Evolutionary conservation across 139 green algal genomes (phyloP), one percentile per base, ranked within the genome.

Genomic region (Axilococcus clingmanii): DNA sequence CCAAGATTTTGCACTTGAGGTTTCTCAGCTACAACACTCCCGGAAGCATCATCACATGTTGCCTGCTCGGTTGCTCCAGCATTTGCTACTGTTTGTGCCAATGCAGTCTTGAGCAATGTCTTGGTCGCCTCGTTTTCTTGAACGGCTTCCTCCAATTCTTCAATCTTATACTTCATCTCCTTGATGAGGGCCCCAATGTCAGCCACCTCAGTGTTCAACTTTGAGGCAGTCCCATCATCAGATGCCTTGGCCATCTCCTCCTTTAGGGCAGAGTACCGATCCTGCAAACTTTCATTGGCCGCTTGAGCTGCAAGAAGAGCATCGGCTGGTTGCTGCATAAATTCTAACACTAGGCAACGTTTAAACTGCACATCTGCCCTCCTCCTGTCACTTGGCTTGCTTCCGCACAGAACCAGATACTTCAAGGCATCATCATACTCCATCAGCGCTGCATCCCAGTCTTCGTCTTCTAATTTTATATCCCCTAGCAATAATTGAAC

Each of bases 291-390:
- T 36, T 40, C 24, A 35, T 23, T 23, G 22, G 40, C 35, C 37
- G 58, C 40, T 17, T 14, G 3, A 48, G 72, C 43, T 24, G 35
- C 59, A 23, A 25, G 41, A 12, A 58, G 31, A 5, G 65, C 62
- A 16, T 59, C 52, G 47, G 77, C 68, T 2, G 57, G 50, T 11
- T 52, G 20, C 36, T 71, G 43, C 15, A 61, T 40, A 32, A 78
- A 78, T 49, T 80, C 68, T 35, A 74, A 53, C 9, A 68, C 59
- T 19, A 72, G 61, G 38, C 48, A 52, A 25, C 57, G 47, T 62
- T 79, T 79, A 57, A 71, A 79, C 27, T 79, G 63, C 36, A 70
- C 41, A 42, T 77, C 68, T 4, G 67, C 71, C 6, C 72, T 46
- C 15, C 67, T 52, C 23, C 71, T 40, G 48, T 71, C 63, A 28